These are phyloP conservation scores for Solanum hybrid DNA, from an alignment of 305 asterid genomes.

Conservation along the genomic window DNA sequence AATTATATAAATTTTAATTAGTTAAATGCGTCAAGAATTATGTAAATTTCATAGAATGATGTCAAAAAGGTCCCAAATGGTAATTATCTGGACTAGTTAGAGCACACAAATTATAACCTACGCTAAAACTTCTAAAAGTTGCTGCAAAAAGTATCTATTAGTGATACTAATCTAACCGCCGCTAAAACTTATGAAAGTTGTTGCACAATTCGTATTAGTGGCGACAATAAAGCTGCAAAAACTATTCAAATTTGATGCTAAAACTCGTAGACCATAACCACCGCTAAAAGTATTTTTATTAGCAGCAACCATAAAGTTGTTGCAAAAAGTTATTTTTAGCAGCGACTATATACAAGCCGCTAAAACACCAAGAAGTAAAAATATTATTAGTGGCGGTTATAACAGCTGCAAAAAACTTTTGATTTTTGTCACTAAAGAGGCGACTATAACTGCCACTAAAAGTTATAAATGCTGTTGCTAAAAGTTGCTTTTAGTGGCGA, in stretches of 20 bases:
- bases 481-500: background rate
- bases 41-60: background rate
- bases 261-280: background rate
- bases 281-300: background rate
- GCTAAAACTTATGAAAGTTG: background rate
- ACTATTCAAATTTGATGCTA: background rate
- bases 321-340: background rate
- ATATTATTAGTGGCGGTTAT: rapidly evolving
- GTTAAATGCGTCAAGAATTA: background rate
- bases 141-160: background rate
- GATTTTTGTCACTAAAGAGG: background rate
- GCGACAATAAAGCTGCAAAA: background rate
- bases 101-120: background rate
- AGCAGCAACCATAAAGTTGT: background rate
- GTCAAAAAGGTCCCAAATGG: background rate
- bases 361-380: background rate
- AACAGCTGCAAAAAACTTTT: rapidly evolving
- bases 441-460: too few relatives aligned
- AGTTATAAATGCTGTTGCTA: too few relatives aligned
- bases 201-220: too few relatives aligned
- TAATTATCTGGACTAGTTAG: background rate
- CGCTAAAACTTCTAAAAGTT: background rate
- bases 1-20: background rate
- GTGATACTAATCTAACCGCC: background rate
- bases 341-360: background rate